These are phyloP conservation scores for Fraxinus ornus DNA, from an alignment of 305 asterid species.

Conservation along the genomic window DNA sequence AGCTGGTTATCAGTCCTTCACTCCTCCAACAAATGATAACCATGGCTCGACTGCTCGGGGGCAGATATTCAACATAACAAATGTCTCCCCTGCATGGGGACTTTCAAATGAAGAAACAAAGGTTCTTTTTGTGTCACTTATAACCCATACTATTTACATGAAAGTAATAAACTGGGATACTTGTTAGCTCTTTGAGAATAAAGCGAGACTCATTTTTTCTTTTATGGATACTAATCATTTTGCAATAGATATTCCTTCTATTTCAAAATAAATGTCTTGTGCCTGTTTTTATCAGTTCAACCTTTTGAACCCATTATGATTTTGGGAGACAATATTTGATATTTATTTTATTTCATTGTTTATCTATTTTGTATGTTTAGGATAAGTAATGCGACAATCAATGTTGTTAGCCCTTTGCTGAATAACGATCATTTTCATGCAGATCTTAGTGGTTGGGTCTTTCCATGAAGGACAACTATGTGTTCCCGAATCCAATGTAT, in stretches of 20 bases:
- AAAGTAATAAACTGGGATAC: conserved; percentile 7
- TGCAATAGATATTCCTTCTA: neutral
- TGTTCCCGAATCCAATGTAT: conserved; percentile 42
- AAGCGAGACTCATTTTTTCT: neutral
- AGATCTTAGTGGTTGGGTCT: conserved; percentile 77
- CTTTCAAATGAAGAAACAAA: conserved; percentile 80
- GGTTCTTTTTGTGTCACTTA: conserved; percentile 40
- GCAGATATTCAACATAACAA: conserved; percentile 61
- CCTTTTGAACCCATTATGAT: neutral
- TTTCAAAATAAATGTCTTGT: neutral
- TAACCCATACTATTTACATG: conserved; percentile 8
- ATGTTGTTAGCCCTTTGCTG: conserved; percentile 12
- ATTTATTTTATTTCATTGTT: neutral
- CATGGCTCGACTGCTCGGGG: conserved; percentile 37
- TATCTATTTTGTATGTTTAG: neutral
- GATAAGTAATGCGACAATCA: neutral
- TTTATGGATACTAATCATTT: neutral
- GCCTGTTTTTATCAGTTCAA: neutral
- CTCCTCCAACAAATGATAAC: conserved; percentile 36
- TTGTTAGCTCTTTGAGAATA: conserved; percentile 16
- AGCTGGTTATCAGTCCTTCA: conserved; percentile 39
- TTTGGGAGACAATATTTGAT: neutral
- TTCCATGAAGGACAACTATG: conserved; percentile 54
- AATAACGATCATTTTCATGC: conserved; percentile 36
- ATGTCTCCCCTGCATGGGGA: conserved; percentile 82